phyloP scores from a whole-genome alignment of 2,329 filamentous ascomycete genomes.

The Ambrosiella cleistominuta region DNA sequence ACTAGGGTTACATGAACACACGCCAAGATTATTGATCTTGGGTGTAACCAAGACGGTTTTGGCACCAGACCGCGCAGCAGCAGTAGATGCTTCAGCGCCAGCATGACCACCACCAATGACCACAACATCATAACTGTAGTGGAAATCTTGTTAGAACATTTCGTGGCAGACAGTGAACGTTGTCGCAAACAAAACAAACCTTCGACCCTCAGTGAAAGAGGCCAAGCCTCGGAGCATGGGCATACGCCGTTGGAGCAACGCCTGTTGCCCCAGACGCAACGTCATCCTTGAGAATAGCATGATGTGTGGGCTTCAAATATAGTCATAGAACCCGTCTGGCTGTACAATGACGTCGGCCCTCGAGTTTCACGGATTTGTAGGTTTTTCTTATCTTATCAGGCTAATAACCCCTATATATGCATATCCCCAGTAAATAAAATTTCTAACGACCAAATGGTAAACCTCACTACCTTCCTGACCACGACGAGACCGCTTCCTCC shows the following conservation, averaged over 20 bases:
- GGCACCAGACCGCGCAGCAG: constrained; percentile 74
- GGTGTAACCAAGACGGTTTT: constrained; percentile 82
- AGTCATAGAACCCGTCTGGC: background rate
- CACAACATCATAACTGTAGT: constrained; percentile 59
- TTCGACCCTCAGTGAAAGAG: background rate
- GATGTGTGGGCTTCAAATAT: background rate
- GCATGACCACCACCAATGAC: constrained; percentile 94
- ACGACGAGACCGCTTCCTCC: constrained; percentile 68
- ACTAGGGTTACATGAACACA: constrained; percentile 92
- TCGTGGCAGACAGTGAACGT: background rate
- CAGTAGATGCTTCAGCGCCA: constrained; percentile 81
- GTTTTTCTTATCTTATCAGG: constrained; percentile 13
- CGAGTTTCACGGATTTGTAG: background rate
- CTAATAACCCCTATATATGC: constrained; percentile 7
- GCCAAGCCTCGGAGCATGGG: constrained; percentile 4
- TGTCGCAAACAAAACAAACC: background rate
- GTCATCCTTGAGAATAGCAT: constrained; percentile 1
- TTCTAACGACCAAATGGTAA: background rate
- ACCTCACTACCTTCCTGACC: constrained; percentile 36
- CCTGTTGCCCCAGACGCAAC: background rate
- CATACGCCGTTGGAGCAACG: background rate
- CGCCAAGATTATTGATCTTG: constrained; percentile 71
- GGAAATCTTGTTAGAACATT: background rate
- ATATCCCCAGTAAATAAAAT: constrained; percentile 1
- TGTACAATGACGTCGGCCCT: background rate